Evolutionary conservation across 352 stramenopile genomes (phyloP).

Genomic region (Phytophthora cactorum): DNA sequence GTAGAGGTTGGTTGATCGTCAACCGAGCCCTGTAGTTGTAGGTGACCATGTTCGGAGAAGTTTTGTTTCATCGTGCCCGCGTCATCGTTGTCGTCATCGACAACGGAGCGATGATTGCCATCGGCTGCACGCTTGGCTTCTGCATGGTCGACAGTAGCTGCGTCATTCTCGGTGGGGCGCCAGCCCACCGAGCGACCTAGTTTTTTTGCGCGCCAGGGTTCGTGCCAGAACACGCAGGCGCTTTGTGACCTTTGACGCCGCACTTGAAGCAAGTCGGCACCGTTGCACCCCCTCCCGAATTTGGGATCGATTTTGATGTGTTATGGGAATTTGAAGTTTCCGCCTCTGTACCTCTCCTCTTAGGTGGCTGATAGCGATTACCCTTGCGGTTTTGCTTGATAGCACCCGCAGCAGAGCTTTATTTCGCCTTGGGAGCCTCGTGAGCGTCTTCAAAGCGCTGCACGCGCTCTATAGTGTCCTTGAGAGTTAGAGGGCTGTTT

Average conservation of each 20-base stretch:
- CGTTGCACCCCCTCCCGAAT: not conserved
- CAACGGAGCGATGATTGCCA: not conserved
- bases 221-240: not conserved
- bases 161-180: constrained; percentile 1
- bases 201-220: not conserved
- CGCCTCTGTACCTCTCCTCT: not conserved
- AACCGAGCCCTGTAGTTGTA: not conserved
- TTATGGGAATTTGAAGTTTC: not conserved
- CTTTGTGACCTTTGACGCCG: not conserved
- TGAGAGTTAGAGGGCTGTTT: not conserved
- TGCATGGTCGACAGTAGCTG: not conserved
- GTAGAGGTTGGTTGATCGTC: not conserved
- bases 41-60: not conserved
- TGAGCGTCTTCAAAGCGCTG: not conserved
- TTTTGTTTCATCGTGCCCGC: not conserved
- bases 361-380: not conserved
- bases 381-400: not conserved
- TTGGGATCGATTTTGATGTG: not conserved
- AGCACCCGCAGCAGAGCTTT: not conserved
- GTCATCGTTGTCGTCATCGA: not conserved
- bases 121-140: not conserved
- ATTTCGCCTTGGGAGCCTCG: not conserved
- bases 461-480: not conserved
- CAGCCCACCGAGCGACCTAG: constrained; percentile 7
- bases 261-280: constrained; percentile 1